Evolutionary conservation across 2,329 filamentous ascomycete genomes (phyloP).

Genomic region (Akanthomyces lecanii): DNA sequence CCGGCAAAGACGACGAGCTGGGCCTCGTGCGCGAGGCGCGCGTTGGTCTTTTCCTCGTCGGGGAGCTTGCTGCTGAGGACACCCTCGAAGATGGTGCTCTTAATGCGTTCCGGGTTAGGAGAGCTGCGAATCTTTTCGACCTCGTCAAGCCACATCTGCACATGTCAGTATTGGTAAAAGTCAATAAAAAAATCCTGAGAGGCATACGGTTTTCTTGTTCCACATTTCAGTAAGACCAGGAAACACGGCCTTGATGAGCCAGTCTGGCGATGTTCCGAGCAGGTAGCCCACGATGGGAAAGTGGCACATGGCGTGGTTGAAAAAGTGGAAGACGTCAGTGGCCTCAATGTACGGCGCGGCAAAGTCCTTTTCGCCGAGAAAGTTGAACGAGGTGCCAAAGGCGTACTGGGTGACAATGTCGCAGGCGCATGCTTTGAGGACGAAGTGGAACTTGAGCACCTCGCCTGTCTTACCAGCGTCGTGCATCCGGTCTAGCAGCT

Average conservation of each 20-base stretch:
- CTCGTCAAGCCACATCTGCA: conserved; percentile 6
- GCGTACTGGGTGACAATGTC: conserved; percentile 11
- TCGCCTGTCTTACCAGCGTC: conserved; percentile 3
- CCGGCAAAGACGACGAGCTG: conserved; percentile 13
- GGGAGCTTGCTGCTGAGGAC: conserved; percentile 8
- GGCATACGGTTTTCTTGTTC: conserved; percentile 5
- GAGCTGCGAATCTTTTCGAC: conserved; percentile 15
- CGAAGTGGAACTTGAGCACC: conserved; percentile 7
- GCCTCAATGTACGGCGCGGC: conserved; percentile 5
- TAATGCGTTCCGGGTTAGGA: conserved; percentile 2
- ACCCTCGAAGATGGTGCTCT: conserved; percentile 15
- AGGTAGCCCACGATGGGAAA: conserved; percentile 6
- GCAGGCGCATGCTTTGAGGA: conserved; percentile 9
- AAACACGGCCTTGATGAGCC: conserved; percentile 3
- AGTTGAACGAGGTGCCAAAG: conserved; percentile 8
- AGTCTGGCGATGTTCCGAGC: not conserved
- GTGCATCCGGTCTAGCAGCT: conserved; percentile 1
- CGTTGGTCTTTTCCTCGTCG: conserved; percentile 11
- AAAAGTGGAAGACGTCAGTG: conserved; percentile 7
- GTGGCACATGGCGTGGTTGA: conserved; percentile 11
- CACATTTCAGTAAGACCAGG: conserved; percentile 7
- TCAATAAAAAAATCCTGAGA: not conserved
- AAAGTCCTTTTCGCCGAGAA: conserved; percentile 6
- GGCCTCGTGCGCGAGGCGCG: conserved; percentile 10
- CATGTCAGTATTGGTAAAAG: not conserved